Evolutionary conservation across 495 filamentous ascomycete species (phyloP).

Genomic region (Hyphodiscus hymeniophilus): DNA sequence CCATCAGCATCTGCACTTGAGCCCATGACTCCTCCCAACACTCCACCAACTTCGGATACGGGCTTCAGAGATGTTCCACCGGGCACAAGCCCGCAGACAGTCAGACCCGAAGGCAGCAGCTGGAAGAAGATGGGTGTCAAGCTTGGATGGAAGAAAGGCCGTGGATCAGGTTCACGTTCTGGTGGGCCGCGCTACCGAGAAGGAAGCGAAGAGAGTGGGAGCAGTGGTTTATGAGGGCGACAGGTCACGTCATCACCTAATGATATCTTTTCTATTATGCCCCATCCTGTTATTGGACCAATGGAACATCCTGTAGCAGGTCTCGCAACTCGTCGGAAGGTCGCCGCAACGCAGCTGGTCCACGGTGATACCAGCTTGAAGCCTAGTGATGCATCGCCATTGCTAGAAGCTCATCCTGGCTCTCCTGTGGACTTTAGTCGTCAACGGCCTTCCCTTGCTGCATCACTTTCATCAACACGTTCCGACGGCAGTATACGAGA

Average conservation of each 20-base stretch:
- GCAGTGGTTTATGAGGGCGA: constrained; percentile 40
- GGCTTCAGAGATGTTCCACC: constrained; percentile 13
- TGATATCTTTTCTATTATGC: constrained; percentile 21
- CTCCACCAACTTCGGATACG: constrained; percentile 60
- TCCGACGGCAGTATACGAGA: constrained; percentile 28
- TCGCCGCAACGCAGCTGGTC: constrained; percentile 8
- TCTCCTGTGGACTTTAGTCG: constrained; percentile 19
- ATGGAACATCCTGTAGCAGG: constrained; percentile 15
- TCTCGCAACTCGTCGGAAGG: constrained; percentile 11
- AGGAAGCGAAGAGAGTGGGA: constrained; percentile 24
- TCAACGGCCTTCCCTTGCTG: constrained; percentile 16
- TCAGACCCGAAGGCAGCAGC: constrained; percentile 29
- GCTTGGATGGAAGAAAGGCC: constrained; percentile 47
- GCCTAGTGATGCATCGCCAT: constrained; percentile 20
- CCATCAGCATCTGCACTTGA: constrained; percentile 38
- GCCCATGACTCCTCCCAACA: constrained; percentile 85
- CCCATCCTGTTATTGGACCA: constrained; percentile 19
- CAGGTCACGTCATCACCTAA: constrained; percentile 41
- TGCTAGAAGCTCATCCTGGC: constrained; percentile 23
- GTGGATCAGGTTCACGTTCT: constrained; percentile 22
- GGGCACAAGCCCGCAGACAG: constrained; percentile 13
- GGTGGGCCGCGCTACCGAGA: constrained; percentile 24
- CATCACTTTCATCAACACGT: constrained; percentile 14
- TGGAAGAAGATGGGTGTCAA: constrained; percentile 86
- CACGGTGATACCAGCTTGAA: constrained; percentile 22